A percentile compares a stretch with the other conserved stretches of the same genome.
Evolutionary conservation across 106 monocot genomes (phyloP).

Genomic region (Dendrobium huoshanense): DNA sequence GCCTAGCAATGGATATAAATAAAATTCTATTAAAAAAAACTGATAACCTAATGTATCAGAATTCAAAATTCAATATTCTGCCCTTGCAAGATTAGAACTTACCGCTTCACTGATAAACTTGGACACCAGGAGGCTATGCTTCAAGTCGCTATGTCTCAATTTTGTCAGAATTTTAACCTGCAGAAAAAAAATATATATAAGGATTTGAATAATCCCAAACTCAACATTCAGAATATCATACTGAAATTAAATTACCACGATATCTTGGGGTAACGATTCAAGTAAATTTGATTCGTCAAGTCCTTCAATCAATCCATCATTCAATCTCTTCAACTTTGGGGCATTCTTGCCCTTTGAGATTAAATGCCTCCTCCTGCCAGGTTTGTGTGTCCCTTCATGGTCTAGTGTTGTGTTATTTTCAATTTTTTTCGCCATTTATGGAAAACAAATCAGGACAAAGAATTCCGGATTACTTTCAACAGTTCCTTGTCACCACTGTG

Average conservation of each 20-base stretch:
- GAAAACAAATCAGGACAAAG: not conserved
- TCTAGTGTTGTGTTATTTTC: not conserved
- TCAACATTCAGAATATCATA: not conserved
- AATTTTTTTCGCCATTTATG: not conserved
- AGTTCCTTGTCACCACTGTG: not conserved
- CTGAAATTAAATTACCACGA: not conserved
- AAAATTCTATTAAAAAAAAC: not conserved
- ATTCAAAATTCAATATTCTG: not conserved
- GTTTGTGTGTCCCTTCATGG: not conserved
- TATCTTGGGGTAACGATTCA: not conserved
- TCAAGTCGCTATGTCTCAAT: not conserved
- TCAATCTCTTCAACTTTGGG: not conserved
- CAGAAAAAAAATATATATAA: not conserved
- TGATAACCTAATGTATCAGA: not conserved
- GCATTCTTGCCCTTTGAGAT: not conserved
- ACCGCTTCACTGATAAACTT: slow-evolving; percentile 5
- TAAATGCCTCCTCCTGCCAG: not conserved
- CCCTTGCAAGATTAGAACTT: not conserved
- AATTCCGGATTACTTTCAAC: not conserved
- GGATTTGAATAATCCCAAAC: not conserved
- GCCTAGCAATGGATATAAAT: not conserved
- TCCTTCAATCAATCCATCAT: not conserved
- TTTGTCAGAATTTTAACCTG: not conserved
- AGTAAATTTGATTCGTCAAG: not conserved
- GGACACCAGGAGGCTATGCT: slow-evolving; percentile 2